Conservation (phyloP, 2,329 filamentous ascomycete genomes). For the Massarina eburnea region DNA sequence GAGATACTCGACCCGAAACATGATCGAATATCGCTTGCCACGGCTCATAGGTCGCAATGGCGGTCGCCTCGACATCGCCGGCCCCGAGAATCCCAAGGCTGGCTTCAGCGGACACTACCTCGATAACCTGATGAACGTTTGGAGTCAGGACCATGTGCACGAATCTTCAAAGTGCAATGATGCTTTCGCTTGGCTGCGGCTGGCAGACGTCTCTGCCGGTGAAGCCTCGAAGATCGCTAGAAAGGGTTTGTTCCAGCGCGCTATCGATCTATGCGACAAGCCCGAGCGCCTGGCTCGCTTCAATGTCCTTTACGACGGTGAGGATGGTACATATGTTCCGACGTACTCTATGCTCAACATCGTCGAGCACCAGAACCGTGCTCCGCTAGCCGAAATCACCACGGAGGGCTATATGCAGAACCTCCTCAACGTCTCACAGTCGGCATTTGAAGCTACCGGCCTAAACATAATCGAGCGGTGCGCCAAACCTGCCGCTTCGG, state of each 20-base stretch:
- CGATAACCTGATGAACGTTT: conserved; percentile 84
- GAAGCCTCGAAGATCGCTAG: conserved; percentile 73
- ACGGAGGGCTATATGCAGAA: conserved; percentile 70
- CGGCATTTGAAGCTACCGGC: conserved; percentile 68
- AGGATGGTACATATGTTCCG: conserved; percentile 68
- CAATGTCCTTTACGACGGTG: conserved; percentile 66
- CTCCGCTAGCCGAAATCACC: conserved; percentile 69
- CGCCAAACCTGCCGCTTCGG: conserved; percentile 74
- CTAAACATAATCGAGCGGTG: conserved; percentile 80
- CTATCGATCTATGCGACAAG: conserved; percentile 58
- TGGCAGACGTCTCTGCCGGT: conserved; percentile 73
- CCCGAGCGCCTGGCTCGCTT: conserved; percentile 65
- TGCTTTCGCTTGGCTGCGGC: conserved; percentile 87
- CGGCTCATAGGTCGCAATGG: conserved; percentile 78
- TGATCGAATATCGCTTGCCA: conserved; percentile 83
- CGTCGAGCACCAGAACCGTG: conserved; percentile 66
- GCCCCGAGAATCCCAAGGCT: conserved; percentile 70
- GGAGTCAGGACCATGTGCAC: conserved; percentile 76
- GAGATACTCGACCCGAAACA: conserved; percentile 81
- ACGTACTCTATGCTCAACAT: conserved; percentile 82
- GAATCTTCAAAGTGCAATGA: conserved; percentile 62
- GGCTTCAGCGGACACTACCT: conserved; percentile 81
- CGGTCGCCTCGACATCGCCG: conserved; percentile 73
- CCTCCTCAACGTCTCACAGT: conserved; percentile 76
- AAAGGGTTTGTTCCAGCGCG: conserved; percentile 72